phyloP scores from a whole-genome alignment of 2,329 filamentous ascomycete species.

The Claviceps africana region DNA sequence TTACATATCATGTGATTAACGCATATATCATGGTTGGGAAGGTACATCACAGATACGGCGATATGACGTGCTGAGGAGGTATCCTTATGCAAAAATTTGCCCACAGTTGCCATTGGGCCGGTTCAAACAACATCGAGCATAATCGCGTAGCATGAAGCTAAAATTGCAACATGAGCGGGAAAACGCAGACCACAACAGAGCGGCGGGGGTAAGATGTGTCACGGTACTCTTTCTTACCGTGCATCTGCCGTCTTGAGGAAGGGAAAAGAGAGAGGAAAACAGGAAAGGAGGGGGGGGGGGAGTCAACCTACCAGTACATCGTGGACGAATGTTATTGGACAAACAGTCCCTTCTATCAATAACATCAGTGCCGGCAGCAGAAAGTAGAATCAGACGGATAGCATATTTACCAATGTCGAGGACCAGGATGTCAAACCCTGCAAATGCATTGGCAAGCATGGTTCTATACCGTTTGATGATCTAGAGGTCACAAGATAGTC shows the following conservation, averaged over 20 bases:
- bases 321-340: conserved; percentile 73
- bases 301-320: conserved; percentile 56
- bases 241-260: not conserved
- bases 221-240: not conserved
- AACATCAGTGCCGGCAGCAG: conserved; percentile 1
- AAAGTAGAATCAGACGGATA: conserved; percentile 4
- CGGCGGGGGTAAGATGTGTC: not conserved
- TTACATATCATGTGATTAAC: not conserved
- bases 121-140: not conserved
- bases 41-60: not conserved
- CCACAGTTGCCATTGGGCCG: not conserved
- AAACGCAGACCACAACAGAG: not conserved
- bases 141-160: not conserved
- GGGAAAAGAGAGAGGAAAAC: not conserved
- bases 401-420: conserved; percentile 22
- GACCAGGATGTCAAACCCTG: conserved; percentile 18
- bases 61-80: not conserved
- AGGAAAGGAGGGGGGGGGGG: not conserved
- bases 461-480: not conserved
- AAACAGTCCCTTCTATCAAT: conserved; percentile 60
- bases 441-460: conserved; percentile 10
- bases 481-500: not conserved
- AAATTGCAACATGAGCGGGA: not conserved
- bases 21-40: not conserved
- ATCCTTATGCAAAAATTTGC: not conserved